Base-by-base conservation (phyloP, 2,329 filamentous ascomycete species). In the Akanthomyces lecanii region DNA sequence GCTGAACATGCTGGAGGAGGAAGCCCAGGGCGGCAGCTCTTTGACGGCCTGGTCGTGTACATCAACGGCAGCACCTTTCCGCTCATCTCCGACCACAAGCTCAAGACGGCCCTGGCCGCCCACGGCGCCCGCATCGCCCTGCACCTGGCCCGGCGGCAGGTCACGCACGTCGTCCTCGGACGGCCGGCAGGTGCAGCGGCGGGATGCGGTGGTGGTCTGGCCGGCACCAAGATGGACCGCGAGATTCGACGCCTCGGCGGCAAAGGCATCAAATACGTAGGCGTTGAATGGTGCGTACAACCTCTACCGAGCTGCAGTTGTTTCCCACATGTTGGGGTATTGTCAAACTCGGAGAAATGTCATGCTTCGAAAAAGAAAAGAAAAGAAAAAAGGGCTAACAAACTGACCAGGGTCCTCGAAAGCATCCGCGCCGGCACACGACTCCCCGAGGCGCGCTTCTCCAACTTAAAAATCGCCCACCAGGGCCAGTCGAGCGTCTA, bases 61-160 rank as follows among this genome's bases (percentile, higher is more conserved):
- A 84, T 97, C 75, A 97, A 97, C 75, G 92, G 92, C 65, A 93
- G 90, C 67, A 96, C 92, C 2, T 83, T 87, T 64, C 92, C 93
- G 1, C 75, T 86, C 28, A 84, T 97, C 65, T 96, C 91, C 16
- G 93, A 97, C 74, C 90, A 96, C 77, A 89, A 85, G 72, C 83
- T 97, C 63, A 96, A 95, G 79, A 87, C 88, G 62, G 75, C 96
- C 18, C 82, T 97, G 44, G 85, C 83, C 5, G 81, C 86, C 63
- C 86, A 96, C 71, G 94, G 93, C 23, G 94, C 86, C 0, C 80
- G 77, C 48, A 80, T 91, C 68, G 88, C 90, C 4, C 82, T 92
- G 42, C 82, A 86, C 64, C 84, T 96, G 11, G 89, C 85, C 11
- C 84, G 91, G 51, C 83, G 86, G 44, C 84, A 82, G 57, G 91